Percentiles rank a stretch among this genome's conserved stretches.
Evolutionary conservation across 306 rosid genomes (phyloP).

Genomic region (Medicago arabica): DNA sequence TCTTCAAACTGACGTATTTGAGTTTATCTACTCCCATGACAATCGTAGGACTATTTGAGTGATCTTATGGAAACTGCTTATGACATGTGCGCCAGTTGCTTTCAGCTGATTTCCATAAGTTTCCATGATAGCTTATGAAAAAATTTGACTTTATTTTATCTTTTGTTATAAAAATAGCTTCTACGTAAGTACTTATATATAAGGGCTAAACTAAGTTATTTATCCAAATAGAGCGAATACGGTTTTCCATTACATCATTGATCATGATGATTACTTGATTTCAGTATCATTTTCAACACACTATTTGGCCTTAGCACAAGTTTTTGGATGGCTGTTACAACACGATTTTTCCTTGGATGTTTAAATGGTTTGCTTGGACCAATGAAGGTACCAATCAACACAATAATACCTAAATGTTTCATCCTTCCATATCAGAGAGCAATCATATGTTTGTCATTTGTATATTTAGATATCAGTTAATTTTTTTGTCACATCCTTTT

Average conservation of each 20-base stretch:
- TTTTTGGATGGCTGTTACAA: constrained; percentile 81
- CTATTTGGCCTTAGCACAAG: constrained; percentile 86
- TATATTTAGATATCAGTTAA: background rate
- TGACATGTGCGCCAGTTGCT: background rate
- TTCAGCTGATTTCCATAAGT: background rate
- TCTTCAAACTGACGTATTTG: background rate
- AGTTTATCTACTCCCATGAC: background rate
- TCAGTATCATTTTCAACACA: constrained; percentile 78
- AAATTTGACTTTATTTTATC: too few species aligned
- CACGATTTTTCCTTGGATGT: constrained; percentile 83
- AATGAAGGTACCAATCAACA: constrained; percentile 62
- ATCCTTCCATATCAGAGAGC: background rate
- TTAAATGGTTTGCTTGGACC: constrained; percentile 92
- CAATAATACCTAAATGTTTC: background rate
- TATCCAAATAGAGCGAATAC: background rate
- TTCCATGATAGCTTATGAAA: background rate
- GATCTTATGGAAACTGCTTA: background rate
- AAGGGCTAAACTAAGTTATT: background rate
- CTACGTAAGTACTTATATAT: background rate
- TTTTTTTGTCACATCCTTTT: constrained; percentile 16
- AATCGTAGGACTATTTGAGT: background rate
- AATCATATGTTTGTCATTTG: background rate
- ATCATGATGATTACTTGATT: constrained; percentile 12
- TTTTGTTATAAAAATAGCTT: too few species aligned
- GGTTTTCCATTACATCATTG: constrained; percentile 1